These are phyloP conservation scores for Ophiostoma sp. DNA, from an alignment of 2,329 filamentous ascomycete species.

Conservation along the genomic window DNA sequence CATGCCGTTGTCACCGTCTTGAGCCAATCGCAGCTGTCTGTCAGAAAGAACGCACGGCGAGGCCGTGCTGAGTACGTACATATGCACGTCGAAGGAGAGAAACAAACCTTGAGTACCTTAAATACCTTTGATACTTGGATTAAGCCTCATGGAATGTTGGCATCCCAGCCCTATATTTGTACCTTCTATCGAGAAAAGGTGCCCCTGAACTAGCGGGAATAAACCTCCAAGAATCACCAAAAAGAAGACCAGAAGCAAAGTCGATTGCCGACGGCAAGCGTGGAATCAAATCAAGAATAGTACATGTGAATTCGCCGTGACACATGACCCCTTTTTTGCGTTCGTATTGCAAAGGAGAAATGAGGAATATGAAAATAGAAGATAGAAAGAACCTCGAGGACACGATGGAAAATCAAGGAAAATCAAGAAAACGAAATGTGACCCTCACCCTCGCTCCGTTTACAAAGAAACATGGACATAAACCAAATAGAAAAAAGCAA, in stretches of 20 bases:
- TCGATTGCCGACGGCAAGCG: not conserved
- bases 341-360: slow-evolving; percentile 5
- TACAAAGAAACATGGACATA: not conserved
- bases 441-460: slow-evolving; percentile 16
- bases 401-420: not conserved
- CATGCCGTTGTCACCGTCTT: not conserved
- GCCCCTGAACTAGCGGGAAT: slow-evolving; percentile 11
- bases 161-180: slow-evolving; percentile 17
- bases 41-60: not conserved
- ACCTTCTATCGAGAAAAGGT: not conserved
- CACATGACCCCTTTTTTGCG: not conserved
- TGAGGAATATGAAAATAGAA: not conserved
- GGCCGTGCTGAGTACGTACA: not conserved
- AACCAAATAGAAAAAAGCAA: not conserved
- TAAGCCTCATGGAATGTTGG: not conserved
- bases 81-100: not conserved
- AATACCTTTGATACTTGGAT: not conserved
- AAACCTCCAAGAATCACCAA: not conserved
- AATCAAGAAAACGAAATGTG: slow-evolving; percentile 9
- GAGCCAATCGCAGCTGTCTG: not conserved
- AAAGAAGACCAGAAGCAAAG: not conserved
- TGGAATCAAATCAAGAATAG: not conserved
- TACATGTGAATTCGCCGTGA: not conserved
- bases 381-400: not conserved
- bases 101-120: not conserved